phyloP scores from a whole-genome alignment of 768 basidiomycete species.

The Naganishia vaughanmartiniae region DNA sequence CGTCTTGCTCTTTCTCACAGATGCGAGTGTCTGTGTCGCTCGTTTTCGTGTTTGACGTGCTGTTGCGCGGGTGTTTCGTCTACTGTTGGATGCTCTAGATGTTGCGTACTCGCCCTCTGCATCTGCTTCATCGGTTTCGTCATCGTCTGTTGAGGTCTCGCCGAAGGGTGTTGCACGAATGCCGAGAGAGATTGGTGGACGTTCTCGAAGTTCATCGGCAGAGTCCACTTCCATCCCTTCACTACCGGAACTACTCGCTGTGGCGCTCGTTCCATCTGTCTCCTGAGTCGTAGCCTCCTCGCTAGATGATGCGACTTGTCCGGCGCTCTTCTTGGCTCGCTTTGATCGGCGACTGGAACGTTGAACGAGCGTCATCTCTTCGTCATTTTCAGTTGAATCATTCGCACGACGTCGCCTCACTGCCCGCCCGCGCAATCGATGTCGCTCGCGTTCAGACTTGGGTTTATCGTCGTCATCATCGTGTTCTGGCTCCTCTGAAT shows the following conservation, averaged over 20 bases:
- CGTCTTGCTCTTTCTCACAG: not conserved
- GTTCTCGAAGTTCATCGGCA: not conserved
- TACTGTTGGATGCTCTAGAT: not conserved
- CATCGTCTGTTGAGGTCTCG: not conserved
- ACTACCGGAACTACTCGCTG: too few relatives aligned
- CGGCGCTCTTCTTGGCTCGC: not conserved
- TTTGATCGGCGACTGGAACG: not conserved
- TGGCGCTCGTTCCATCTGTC: not conserved
- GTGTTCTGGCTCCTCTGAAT: not conserved
- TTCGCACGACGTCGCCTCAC: not conserved
- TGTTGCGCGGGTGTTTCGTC: too few relatives aligned
- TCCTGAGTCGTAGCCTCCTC: not conserved
- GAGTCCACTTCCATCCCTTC: too few relatives aligned
- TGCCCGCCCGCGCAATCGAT: not conserved
- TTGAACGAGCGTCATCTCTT: slow-evolving; percentile 4
- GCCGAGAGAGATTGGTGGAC: not conserved
- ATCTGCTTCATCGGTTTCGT: not conserved
- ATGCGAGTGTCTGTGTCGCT: not conserved
- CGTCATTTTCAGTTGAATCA: not conserved
- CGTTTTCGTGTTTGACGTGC: not conserved
- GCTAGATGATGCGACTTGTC: not conserved
- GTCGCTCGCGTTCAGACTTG: not conserved
- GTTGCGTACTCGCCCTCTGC: not conserved
- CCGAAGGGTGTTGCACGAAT: not conserved
- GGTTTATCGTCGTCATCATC: not conserved